Conservation (phyloP, 306 rosid genomes). For the Cicer judaicum region DNA sequence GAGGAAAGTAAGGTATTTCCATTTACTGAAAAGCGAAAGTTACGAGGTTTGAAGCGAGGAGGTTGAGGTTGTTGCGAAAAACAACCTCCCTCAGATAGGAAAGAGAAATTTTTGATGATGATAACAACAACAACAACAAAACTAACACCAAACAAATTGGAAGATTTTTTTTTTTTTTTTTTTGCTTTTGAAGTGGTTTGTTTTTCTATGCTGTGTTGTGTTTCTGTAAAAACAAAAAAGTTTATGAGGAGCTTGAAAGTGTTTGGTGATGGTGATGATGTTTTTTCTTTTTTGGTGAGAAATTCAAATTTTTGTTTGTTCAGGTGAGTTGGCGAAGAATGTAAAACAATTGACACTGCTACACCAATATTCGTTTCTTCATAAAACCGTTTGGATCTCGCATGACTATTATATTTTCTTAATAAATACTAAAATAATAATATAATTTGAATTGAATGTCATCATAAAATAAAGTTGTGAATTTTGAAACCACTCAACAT, state of each 20-base stretch:
- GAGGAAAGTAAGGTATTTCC: constrained; percentile 47
- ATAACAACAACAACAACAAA: neutral
- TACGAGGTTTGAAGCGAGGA: constrained; percentile 56
- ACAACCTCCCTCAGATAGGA: constrained; percentile 55
- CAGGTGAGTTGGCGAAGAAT: constrained; percentile 54
- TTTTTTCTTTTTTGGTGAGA: neutral
- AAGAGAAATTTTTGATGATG: constrained; percentile 10
- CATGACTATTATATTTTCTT: too few relatives aligned
- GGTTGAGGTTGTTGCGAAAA: constrained; percentile 59
- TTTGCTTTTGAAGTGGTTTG: constrained; percentile 24
- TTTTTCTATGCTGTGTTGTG: constrained; percentile 4
- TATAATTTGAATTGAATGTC: neutral
- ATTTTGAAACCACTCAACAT: neutral
- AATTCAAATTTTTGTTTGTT: constrained; percentile 45
- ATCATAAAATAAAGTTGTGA: neutral
- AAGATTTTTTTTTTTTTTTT: neutral
- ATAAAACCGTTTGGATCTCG: constrained; percentile 59
- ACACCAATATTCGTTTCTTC: constrained; percentile 49
- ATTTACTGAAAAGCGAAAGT: constrained; percentile 51
- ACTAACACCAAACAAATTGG: constrained; percentile 28
- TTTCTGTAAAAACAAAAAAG: neutral
- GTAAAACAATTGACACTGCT: neutral
- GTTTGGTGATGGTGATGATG: constrained; percentile 24
- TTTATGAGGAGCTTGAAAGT: neutral
- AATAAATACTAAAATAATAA: too few relatives aligned